Conservation (phyloP, 768 basidiomycete species). For the Russula olivacea region DNA sequence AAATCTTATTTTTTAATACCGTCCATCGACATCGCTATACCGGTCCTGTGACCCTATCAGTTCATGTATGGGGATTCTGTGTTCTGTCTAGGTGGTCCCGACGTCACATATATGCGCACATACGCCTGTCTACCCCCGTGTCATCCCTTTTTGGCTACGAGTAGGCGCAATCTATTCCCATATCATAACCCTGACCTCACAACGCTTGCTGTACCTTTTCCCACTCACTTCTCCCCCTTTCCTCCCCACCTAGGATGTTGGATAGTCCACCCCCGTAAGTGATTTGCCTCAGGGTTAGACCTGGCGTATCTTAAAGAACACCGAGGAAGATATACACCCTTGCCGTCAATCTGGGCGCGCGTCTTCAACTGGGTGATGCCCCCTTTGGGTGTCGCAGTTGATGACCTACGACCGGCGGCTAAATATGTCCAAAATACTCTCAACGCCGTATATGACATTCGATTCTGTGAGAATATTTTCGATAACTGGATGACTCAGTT, state of each 20-base stretch:
- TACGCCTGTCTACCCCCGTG: too few species aligned
- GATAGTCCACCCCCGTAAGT: constrained; percentile 18
- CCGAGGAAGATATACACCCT: constrained; percentile 14
- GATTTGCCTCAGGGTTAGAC: neutral
- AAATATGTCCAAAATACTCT: constrained; percentile 4
- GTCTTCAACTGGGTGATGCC: constrained; percentile 3
- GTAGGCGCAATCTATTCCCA: neutral
- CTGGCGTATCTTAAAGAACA: neutral
- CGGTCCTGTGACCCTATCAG: too few species aligned
- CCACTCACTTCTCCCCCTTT: neutral
- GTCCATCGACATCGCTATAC: too few species aligned
- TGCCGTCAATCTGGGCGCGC: constrained; percentile 2
- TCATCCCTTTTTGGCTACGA: too few species aligned
- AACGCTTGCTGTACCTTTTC: too few species aligned
- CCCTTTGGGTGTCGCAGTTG: constrained; percentile 6
- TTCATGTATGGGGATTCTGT: too few species aligned
- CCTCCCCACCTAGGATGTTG: neutral
- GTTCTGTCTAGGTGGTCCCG: too few species aligned
- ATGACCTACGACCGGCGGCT: neutral
- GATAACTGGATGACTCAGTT: constrained; percentile 11
- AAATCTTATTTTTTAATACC: too few species aligned
- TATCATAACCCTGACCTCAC: neutral
- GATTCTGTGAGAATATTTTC: constrained; percentile 14
- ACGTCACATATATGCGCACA: too few species aligned
- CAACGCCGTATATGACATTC: constrained; percentile 12